Base-by-base conservation (phyloP, 2,329 filamentous ascomycete species). In the Talaromyces sp. region DNA sequence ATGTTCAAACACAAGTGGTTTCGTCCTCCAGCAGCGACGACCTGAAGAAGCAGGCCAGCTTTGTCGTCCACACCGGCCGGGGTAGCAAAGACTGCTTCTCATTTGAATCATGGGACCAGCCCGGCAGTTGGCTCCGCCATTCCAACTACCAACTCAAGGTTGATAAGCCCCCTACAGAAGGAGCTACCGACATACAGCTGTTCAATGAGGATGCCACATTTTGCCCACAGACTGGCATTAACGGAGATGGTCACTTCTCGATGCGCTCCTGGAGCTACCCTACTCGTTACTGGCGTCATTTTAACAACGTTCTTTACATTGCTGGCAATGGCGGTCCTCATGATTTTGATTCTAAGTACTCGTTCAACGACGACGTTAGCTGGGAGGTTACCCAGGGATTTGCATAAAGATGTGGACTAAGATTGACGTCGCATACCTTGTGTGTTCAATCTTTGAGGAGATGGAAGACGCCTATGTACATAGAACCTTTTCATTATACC, bases 231-330 rank as follows among this genome's bases (percentile, higher is more conserved):
- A 21, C 58, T 35, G 58, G 54, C 9, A 31, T 60, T 19, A 57
- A 50, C 19, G 58, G 58, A n/a, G 35, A 52, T 2, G 58, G 55
- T 26, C 56, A 50, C 49, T 49, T 49, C 21, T 60, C 58, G 35
- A 26, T 60, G 24, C 58, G 58, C 21, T 57, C 54, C 49, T 60
- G 58, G 58, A 60, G 58, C 32, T 60, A 57, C 32, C 58, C 58
- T 19, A 54, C 58, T 13, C 58, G 58, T 32, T 60, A 57, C 38
- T 60, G 56, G 46, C 55, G 58, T 19, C 54, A 60, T 50, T 60
- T 54, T 19, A 24, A 57, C 2, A 14, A 43, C 24, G 55, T 57
- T 7, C 5, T 52, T 8, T 60, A 60, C 17, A 49, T 50, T 32
- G 58, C 54, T 9, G 57, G 58, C 55, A 60, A 60, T 21, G 58